Conservation (phyloP, 2,329 filamentous ascomycete species). For the Neonectria neomacrospora region DNA sequence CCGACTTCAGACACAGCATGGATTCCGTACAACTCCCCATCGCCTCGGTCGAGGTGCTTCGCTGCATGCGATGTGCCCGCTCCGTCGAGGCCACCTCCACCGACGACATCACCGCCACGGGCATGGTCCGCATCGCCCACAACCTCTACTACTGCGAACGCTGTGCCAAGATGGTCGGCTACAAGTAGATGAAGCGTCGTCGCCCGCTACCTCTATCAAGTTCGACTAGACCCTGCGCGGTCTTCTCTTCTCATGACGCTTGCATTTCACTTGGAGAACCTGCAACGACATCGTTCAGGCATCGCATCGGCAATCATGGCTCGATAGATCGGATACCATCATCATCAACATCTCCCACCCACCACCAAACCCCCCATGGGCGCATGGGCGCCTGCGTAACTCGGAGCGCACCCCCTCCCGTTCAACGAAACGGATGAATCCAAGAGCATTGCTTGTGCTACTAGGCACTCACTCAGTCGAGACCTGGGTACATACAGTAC, state of each 20-base stretch:
- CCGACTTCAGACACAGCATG: constrained; percentile 58
- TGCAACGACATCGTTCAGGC: constrained; percentile 17
- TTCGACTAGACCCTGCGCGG: constrained; percentile 20
- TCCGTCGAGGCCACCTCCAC: constrained; percentile 70
- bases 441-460: constrained; percentile 19
- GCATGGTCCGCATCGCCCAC: constrained; percentile 73
- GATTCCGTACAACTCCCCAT: constrained; percentile 58
- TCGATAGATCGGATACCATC: constrained; percentile 29
- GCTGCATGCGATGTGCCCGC: constrained; percentile 71
- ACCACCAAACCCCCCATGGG: constrained; percentile 24
- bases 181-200: constrained; percentile 60
- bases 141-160: constrained; percentile 75
- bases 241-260: constrained; percentile 9
- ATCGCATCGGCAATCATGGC: constrained; percentile 19
- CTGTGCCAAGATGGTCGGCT: constrained; percentile 72
- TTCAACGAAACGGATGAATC: constrained; percentile 19
- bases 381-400: constrained; percentile 31
- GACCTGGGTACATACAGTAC: background rate
- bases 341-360: constrained; percentile 27
- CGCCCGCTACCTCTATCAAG: constrained; percentile 8
- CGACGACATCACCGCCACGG: constrained; percentile 66
- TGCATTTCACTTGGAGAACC: constrained; percentile 14
- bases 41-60: constrained; percentile 68
- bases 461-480: constrained; percentile 5
- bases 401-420: constrained; percentile 26